Base-by-base conservation (phyloP, 2,329 filamentous ascomycete genomes). In the Beauveria rudraprayagi region DNA sequence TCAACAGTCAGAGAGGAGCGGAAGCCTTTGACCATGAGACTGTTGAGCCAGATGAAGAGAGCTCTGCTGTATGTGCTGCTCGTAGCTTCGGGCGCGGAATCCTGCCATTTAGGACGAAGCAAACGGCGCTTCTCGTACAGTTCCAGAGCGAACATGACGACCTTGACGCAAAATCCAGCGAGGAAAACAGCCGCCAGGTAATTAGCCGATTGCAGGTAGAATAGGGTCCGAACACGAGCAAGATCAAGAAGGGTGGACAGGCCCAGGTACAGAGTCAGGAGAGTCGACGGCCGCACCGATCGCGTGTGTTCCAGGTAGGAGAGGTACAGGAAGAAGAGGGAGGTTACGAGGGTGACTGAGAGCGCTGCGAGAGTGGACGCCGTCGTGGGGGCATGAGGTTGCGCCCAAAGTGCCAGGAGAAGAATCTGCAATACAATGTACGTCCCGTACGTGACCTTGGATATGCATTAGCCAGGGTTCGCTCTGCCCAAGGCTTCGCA, bases 21-120 rank as follows among this genome's bases (percentile, higher is more conserved):
- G 58, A 67, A 72, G 3, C 70, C 70, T 22, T 61, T 63, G 6
- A 64, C 46, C 54, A 74, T 67, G 1, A 73, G 47, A 9, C 59
- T 34, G 50, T 72, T 72, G 14, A 74, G 47, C 72, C 72, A 74
- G 65, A 68, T 65, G 55, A 73, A 73, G 0, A 74, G 54, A 5
- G 67, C 67, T 26, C 70, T 63, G 62, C 66, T 71, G 26, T 71
- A 65, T 19, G 70, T 61, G 26, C 71, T 67, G 48, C 68, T 68
- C 0, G 70, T 73, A 14, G 66, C 67, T 61, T 76, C 74, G 0
- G 68, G 64, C 10, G 70, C 59, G 41, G 65, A 59, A 44, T 67
- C 54, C 22, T 64, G 61, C 61, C 67, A 66, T 46, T 63, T 64
- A 3, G 52, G 24, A 3, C 53, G 55, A 14, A 70, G 50, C 54